Evolutionary conservation across 768 basidiomycete genomes (phyloP).

Genomic region (Kwoniella sp.): DNA sequence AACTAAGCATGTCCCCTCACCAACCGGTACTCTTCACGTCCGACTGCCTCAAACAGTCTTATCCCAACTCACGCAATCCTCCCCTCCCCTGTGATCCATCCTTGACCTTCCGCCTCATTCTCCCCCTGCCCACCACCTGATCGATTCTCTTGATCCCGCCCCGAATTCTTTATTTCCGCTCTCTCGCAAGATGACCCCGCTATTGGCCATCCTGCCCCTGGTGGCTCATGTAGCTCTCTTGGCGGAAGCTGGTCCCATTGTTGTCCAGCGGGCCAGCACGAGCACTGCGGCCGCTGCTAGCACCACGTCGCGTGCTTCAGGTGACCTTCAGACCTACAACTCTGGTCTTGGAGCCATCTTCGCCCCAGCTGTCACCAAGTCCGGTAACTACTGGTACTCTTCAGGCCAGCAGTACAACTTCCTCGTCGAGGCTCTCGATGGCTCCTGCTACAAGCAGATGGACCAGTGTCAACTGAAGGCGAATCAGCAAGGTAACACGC

Average conservation of each 20-base stretch:
- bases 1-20: not conserved
- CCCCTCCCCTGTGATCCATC: not conserved
- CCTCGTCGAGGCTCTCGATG: constrained; percentile 12
- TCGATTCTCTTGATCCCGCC: constrained; percentile 4
- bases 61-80: not conserved
- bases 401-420: constrained; percentile 19
- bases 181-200: not conserved
- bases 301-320: constrained; percentile 6
- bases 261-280: constrained; percentile 6
- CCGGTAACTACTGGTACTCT: constrained; percentile 18
- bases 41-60: not conserved
- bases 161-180: constrained; percentile 1
- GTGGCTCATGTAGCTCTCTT: constrained; percentile 7
- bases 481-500: constrained; percentile 16
- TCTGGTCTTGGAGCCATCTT: constrained; percentile 15
- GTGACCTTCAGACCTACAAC: constrained; percentile 19
- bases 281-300: constrained; percentile 1
- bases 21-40: not conserved
- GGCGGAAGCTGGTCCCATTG: constrained; percentile 11
- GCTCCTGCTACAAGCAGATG: constrained; percentile 22
- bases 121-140: not conserved
- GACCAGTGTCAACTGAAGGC: constrained; percentile 17
- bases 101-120: constrained; percentile 8
- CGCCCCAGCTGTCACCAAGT: constrained; percentile 21
- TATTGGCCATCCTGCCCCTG: constrained; percentile 2